Conservation (phyloP, 768 basidiomycete genomes). For the Tulasnella sp. region DNA sequence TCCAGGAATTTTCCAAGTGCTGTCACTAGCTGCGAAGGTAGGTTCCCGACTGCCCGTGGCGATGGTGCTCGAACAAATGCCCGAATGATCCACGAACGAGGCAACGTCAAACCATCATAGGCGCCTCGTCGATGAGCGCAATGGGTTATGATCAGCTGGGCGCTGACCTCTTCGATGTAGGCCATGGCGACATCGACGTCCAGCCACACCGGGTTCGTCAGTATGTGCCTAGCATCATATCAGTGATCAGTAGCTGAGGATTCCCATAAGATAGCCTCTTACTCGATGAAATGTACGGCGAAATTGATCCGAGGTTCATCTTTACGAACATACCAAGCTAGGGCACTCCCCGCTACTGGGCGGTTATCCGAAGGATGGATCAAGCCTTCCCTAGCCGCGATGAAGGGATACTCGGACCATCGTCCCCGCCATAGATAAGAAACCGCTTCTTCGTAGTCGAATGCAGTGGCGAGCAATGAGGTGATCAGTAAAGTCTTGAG, state of each 20-base stretch:
- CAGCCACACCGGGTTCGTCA: not conserved
- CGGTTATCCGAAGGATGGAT: not conserved
- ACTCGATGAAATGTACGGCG: not conserved
- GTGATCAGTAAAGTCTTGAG: not conserved
- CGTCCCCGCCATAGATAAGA: not conserved
- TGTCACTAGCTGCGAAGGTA: not conserved
- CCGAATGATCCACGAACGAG: constrained; percentile 20
- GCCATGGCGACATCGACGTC: not conserved
- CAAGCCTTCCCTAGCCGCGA: not conserved
- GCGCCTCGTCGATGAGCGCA: not conserved
- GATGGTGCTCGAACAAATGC: not conserved
- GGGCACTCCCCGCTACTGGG: not conserved
- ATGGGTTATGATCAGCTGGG: not conserved
- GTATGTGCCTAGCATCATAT: not conserved
- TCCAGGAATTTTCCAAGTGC: not conserved
- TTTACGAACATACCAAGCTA: not conserved
- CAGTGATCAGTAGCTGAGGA: too few relatives aligned
- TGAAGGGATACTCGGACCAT: not conserved
- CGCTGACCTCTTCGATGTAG: constrained; percentile 14
- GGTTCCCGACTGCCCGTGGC: not conserved
- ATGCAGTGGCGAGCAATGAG: not conserved
- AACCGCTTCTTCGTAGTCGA: not conserved
- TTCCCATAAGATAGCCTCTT: not conserved
- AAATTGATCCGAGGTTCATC: not conserved
- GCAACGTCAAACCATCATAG: not conserved